These are phyloP conservation scores for Backusella tarrabulga DNA, from an alignment of 192 early-diverging fungal species.

Conservation along the genomic window DNA sequence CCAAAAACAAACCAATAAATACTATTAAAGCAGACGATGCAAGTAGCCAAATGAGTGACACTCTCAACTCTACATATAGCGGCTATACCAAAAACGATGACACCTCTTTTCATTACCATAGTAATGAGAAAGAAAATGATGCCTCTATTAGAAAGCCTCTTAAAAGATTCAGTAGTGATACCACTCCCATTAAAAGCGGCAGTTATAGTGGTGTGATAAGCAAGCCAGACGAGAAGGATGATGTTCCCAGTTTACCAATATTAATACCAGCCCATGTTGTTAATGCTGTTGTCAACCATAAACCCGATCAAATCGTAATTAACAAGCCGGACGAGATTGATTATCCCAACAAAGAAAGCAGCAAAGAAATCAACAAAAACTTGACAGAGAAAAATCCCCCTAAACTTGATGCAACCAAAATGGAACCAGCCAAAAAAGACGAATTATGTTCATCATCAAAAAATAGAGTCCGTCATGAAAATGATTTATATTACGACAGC, in stretches of 20 bases:
- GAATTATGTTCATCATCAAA: neutral
- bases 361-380: no score
- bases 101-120: neutral
- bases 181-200: neutral
- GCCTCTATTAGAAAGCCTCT: neutral
- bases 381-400: neutral
- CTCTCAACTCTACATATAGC: neutral
- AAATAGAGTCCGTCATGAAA: neutral
- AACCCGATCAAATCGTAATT: neutral
- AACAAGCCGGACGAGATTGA: neutral
- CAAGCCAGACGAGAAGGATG: neutral
- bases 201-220: neutral
- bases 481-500: neutral
- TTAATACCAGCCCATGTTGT: neutral
- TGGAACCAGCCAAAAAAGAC: no score
- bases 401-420: neutral
- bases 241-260: neutral
- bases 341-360: neutral
- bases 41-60: no score
- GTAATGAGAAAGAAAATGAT: neutral
- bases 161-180: neutral
- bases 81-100: neutral
- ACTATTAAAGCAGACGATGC: no score
- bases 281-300: neutral
- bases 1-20: neutral